Evolutionary conservation across 2,329 filamentous ascomycete species (phyloP).

Genomic region (Monosporascus cannonballus): DNA sequence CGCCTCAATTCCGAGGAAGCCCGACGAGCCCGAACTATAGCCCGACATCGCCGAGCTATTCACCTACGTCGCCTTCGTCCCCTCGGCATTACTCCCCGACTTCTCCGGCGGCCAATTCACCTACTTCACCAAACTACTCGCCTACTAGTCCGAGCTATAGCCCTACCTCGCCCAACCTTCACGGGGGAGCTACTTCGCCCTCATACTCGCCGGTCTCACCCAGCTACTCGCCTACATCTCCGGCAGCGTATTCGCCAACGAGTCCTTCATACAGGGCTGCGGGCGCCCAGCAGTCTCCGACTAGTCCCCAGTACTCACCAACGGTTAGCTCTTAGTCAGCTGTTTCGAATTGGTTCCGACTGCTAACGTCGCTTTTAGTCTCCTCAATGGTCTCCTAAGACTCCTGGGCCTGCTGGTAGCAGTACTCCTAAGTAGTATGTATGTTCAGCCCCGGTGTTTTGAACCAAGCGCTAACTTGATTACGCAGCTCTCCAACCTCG

Average conservation of each 20-base stretch:
- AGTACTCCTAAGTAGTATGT: slow-evolving; percentile 37
- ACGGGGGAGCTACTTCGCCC: slow-evolving; percentile 44
- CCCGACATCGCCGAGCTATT: slow-evolving; percentile 61
- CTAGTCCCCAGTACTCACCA: slow-evolving; percentile 68
- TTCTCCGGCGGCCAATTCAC: slow-evolving; percentile 70
- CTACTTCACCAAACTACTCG: slow-evolving; percentile 67
- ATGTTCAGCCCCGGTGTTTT: background rate
- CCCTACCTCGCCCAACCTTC: slow-evolving; percentile 57
- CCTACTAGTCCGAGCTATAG: slow-evolving; percentile 67
- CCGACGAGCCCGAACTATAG: slow-evolving; percentile 57
- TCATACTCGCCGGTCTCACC: slow-evolving; percentile 66
- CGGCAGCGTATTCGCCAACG: slow-evolving; percentile 56
- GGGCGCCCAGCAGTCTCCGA: slow-evolving; percentile 53
- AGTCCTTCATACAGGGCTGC: slow-evolving; percentile 54
- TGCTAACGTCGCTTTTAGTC: slow-evolving; percentile 33
- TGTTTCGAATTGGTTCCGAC: background rate
- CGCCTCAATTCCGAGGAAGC: slow-evolving; percentile 43
- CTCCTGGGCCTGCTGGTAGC: slow-evolving; percentile 33
- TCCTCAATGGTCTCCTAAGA: slow-evolving; percentile 38
- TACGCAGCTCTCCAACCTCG: slow-evolving; percentile 25
- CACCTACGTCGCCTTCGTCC: slow-evolving; percentile 53
- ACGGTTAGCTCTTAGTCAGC: slow-evolving; percentile 34
- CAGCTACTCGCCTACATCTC: slow-evolving; percentile 73
- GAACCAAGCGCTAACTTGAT: slow-evolving; percentile 2
- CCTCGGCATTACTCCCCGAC: slow-evolving; percentile 59